Percentiles rank a stretch among this genome's conserved stretches.
These are phyloP conservation scores for Raphanus hybrid DNA, from an alignment of 441 rosid genomes.

Conservation along the genomic window DNA sequence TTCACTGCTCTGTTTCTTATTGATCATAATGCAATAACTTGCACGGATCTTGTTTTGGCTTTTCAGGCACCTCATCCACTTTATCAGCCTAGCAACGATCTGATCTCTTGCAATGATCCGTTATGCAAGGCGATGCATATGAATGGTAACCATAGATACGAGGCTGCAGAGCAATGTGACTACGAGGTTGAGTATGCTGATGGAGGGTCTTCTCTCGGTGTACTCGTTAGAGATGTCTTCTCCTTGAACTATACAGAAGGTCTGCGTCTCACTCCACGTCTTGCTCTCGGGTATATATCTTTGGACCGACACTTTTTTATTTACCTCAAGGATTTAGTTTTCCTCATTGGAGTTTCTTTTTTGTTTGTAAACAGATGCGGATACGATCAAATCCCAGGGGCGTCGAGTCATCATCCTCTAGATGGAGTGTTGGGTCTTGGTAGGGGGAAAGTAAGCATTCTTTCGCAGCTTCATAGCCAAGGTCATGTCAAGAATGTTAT, in stretches of 20 bases:
- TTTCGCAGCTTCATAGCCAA: conserved; percentile 78
- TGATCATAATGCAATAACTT: neutral
- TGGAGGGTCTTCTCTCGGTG: conserved; percentile 88
- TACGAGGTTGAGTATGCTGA: conserved; percentile 90
- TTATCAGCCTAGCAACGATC: conserved; percentile 70
- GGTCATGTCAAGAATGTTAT: conserved; percentile 71
- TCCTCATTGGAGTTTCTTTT: conserved; percentile 20
- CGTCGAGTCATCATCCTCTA: conserved; percentile 68
- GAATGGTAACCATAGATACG: conserved; percentile 53
- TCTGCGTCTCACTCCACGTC: conserved; percentile 60
- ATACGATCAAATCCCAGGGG: conserved; percentile 77
- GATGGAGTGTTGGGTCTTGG: conserved; percentile 99
- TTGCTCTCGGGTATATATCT: conserved; percentile 73
- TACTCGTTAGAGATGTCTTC: conserved; percentile 76
- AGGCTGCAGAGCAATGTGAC: conserved; percentile 67
- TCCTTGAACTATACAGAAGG: conserved; percentile 70
- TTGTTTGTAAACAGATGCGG: conserved; percentile 66
- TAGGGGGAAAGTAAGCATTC: conserved; percentile 74
- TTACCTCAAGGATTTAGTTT: conserved; percentile 12
- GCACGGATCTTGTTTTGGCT: neutral
- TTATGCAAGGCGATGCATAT: conserved; percentile 71
- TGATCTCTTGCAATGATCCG: conserved; percentile 72
- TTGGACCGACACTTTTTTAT: neutral
- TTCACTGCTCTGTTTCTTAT: neutral
- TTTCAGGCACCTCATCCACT: conserved; percentile 89